These are phyloP conservation scores for Amborella trichopoda DNA, from an alignment of 164 flowering plant genomes.

Conservation along the genomic window DNA sequence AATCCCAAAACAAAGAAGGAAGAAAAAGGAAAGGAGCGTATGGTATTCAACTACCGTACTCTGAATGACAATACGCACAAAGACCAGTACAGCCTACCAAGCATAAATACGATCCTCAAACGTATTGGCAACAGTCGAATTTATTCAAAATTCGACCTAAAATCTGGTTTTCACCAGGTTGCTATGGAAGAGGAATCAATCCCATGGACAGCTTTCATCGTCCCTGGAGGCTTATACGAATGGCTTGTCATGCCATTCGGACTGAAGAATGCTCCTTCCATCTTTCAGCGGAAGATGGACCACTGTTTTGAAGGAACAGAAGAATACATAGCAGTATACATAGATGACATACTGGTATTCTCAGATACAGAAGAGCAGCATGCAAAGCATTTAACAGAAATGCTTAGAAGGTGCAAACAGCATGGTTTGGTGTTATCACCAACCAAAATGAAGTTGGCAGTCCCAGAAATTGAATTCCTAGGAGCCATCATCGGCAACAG, in stretches of 20 bases:
- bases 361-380: slow-evolving; percentile 2
- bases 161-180: slow-evolving; percentile 4
- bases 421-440: slow-evolving; percentile 7
- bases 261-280: slow-evolving; percentile 4
- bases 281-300: slow-evolving; percentile 13
- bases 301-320: slow-evolving; percentile 6
- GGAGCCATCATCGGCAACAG: slow-evolving; percentile 2
- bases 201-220: slow-evolving; percentile 3
- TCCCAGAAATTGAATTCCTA: not conserved
- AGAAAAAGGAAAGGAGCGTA: slow-evolving; percentile 4
- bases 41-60: slow-evolving; percentile 3
- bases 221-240: slow-evolving; percentile 1
- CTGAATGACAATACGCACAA: slow-evolving; percentile 6
- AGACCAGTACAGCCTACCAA: slow-evolving; percentile 5
- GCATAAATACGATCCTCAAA: slow-evolving; percentile 1
- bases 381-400: not conserved
- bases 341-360: slow-evolving; percentile 11
- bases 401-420: slow-evolving; percentile 2
- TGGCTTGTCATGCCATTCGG: slow-evolving; percentile 9
- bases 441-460: slow-evolving; percentile 6
- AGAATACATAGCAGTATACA: slow-evolving; percentile 4
- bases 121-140: not conserved
- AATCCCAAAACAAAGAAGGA: slow-evolving; percentile 4
- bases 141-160: slow-evolving; percentile 5
- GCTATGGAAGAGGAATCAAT: slow-evolving; percentile 4